Percentiles rank a stretch among this genome's conserved stretches.
phyloP scores from a whole-genome alignment of 495 filamentous ascomycete genomes.

The Pseudevernia furfuracea region DNA sequence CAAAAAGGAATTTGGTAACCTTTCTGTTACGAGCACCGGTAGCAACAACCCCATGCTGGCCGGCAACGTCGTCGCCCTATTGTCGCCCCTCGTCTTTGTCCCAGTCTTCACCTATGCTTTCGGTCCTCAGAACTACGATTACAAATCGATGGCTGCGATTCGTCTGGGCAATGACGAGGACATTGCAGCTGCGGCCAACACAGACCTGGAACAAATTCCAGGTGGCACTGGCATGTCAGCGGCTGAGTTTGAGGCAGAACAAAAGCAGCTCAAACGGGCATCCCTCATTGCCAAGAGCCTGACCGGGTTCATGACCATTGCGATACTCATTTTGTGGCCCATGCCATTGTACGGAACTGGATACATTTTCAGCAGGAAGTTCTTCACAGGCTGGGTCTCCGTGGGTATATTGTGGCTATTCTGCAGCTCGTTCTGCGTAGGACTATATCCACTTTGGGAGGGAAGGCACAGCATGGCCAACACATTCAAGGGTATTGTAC shows the following conservation, averaged over 20 bases:
- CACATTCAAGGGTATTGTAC: slow-evolving; percentile 57
- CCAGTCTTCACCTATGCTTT: slow-evolving; percentile 70
- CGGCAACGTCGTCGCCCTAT: slow-evolving; percentile 73
- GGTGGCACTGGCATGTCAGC: slow-evolving; percentile 42
- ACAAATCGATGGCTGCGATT: slow-evolving; percentile 76
- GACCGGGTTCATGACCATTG: slow-evolving; percentile 67
- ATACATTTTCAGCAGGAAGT: slow-evolving; percentile 83
- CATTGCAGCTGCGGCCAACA: slow-evolving; percentile 54
- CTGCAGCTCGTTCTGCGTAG: slow-evolving; percentile 62
- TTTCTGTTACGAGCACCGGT: slow-evolving; percentile 70
- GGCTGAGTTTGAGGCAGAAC: slow-evolving; percentile 47
- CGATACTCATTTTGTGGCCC: slow-evolving; percentile 81
- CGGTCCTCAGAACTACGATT: slow-evolving; percentile 80
- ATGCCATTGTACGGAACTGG: slow-evolving; percentile 86
- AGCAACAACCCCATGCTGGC: slow-evolving; percentile 85
- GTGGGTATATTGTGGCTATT: slow-evolving; percentile 89
- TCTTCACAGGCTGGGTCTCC: slow-evolving; percentile 87
- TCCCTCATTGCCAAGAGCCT: slow-evolving; percentile 71
- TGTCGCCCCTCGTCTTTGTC: slow-evolving; percentile 72
- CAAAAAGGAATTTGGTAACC: slow-evolving; percentile 61
- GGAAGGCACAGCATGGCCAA: slow-evolving; percentile 59
- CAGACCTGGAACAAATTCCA: slow-evolving; percentile 64
- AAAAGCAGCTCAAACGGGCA: slow-evolving; percentile 59
- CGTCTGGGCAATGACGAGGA: slow-evolving; percentile 78
- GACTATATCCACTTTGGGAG: slow-evolving; percentile 77